These are phyloP conservation scores for Cyberlindnera mississippiensis DNA, from an alignment of 805 yeast genomes.

Conservation along the genomic window DNA sequence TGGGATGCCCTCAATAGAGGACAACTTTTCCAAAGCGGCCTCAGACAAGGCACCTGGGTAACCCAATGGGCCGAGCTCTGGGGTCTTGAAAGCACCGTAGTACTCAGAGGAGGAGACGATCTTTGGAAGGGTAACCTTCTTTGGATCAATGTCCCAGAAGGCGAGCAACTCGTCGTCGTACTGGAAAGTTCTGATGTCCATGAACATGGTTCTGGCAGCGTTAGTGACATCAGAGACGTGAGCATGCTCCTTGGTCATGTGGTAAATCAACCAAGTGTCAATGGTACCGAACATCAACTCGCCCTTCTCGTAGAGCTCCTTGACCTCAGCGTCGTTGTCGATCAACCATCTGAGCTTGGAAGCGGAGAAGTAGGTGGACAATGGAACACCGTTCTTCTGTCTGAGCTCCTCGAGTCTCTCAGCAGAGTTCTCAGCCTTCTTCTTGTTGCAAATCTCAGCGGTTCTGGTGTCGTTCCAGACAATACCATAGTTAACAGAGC, in stretches of 20 bases:
- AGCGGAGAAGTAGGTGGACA: constrained; percentile 89
- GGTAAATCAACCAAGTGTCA: constrained; percentile 90
- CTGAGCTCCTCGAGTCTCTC: constrained; percentile 55
- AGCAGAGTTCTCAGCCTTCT: constrained; percentile 49
- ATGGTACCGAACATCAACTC: constrained; percentile 90
- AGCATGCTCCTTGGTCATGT: constrained; percentile 64
- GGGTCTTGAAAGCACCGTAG: constrained; percentile 68
- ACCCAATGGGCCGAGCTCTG: constrained; percentile 50
- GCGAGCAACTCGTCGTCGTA: constrained; percentile 74
- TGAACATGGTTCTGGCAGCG: constrained; percentile 87
- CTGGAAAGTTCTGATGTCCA: constrained; percentile 71
- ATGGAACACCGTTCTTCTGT: constrained; percentile 75
- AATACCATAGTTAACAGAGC: constrained; percentile 77
- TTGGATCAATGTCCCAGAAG: constrained; percentile 76
- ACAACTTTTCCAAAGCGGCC: constrained; percentile 47
- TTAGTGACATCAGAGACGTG: constrained; percentile 86
- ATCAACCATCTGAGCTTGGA: constrained; percentile 86
- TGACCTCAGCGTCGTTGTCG: constrained; percentile 67
- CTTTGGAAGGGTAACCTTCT: constrained; percentile 63
- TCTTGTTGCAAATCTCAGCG: constrained; percentile 59
- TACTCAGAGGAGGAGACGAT: constrained; percentile 75
- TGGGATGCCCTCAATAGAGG: constrained; percentile 57
- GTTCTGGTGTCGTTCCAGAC: constrained; percentile 97
- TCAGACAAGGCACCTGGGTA: constrained; percentile 47
- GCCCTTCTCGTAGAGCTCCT: constrained; percentile 66